Evolutionary conservation across 768 basidiomycete species (phyloP).

Genomic region (Suillus occidentalis): DNA sequence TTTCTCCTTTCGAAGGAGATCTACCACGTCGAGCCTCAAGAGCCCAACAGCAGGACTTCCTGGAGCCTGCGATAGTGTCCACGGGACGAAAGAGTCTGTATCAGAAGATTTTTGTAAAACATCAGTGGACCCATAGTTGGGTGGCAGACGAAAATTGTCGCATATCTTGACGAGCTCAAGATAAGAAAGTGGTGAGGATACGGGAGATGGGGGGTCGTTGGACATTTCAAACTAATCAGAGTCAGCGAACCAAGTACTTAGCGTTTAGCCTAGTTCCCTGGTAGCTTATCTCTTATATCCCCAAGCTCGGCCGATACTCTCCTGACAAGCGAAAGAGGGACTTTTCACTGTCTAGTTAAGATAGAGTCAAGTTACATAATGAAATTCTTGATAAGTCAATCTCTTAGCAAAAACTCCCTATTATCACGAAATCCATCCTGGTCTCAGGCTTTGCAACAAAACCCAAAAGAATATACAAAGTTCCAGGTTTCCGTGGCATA

Average conservation of each 20-base stretch:
- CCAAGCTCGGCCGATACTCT: background rate
- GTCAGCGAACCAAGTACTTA: no score
- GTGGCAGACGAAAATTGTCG: constrained; percentile 62
- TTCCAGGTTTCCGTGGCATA: constrained; percentile 7
- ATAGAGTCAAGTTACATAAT: no score
- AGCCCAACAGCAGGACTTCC: constrained; percentile 61
- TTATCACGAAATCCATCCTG: constrained; percentile 2
- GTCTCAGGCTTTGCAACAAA: background rate
- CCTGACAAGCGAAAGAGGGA: no score
- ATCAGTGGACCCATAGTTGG: constrained; percentile 21
- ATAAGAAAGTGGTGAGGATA: constrained; percentile 36
- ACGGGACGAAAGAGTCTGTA: constrained; percentile 51
- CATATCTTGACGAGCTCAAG: constrained; percentile 66
- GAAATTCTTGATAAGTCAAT: no score
- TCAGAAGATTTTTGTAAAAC: constrained; percentile 30
- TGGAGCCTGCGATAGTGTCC: constrained; percentile 51
- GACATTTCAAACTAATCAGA: background rate
- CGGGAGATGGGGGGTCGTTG: constrained; percentile 2
- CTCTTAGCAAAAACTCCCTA: no score
- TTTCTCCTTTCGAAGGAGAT: constrained; percentile 50
- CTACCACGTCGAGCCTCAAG: constrained; percentile 56
- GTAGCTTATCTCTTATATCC: background rate
- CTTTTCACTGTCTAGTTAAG: no score
- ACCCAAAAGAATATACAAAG: constrained; percentile 3
- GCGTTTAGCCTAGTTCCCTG: no score